Evolutionary conservation across 208 protist species (phyloP), one percentile per base, ranked within the genome.

Genomic region (Leishmania lainsoni): DNA sequence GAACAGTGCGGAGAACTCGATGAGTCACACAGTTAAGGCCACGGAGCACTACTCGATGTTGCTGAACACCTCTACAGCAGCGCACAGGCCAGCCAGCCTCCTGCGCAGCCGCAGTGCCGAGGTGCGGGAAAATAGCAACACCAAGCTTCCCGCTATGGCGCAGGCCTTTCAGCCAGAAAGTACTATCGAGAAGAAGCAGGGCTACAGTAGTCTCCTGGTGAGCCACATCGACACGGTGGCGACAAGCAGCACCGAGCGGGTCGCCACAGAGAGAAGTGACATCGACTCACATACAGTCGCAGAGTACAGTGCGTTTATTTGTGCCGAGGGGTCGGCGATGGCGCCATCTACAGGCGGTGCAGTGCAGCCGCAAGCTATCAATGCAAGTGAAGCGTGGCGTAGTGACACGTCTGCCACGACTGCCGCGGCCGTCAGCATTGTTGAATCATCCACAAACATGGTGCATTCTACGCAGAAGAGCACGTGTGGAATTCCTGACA

Each of bases 31-130:
- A 1, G 69, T 48, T 54, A 63, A 16, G 17, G 69, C 54, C 48
- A 69, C 66, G 0, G 73, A 42, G 32, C 68, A 52, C 69, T 76
- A 80, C 54, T 76, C 75, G 45, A 71, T 69, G 26, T 68, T 80
- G 16, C 80, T 75, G 12, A 71, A 84, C 32, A 56, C 75, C n/a
- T 84, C 80, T 14, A 49, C 76, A 45, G 17, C 68, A 42, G 80
- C 80, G 12, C 80, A 80, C 52, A 75, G 66, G 68, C 75, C 80
- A 17, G 17, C 10, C 29, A 71, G 51, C 65, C 52, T 68, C 3
- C 80, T 48, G 12, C 1, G 22, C 5, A 72, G 68, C 39, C 39
- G 56, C 26, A 72, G 76, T 17, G 14, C 29, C 22, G 29, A 0
- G 6, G 12, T 16, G 49, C 26, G 29, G 5, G 71, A 75, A 26